These are phyloP conservation scores for Rhodotorula graminis DNA, from an alignment of 768 basidiomycete species.

Conservation along the genomic window DNA sequence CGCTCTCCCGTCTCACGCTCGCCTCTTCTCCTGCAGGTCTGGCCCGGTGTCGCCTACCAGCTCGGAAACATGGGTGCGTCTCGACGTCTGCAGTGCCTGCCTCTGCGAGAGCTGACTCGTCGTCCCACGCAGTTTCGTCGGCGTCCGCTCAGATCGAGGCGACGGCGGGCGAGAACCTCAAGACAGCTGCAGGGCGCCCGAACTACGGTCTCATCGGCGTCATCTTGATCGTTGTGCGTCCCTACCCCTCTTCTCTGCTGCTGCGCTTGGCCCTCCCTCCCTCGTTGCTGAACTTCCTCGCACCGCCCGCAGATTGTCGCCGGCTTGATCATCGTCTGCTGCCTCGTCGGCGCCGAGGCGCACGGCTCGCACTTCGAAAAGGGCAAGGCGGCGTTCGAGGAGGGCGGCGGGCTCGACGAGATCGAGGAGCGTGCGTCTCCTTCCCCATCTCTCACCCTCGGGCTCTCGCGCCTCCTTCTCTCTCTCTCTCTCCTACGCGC, in stretches of 20 bases:
- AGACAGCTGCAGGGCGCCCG: constrained; percentile 48
- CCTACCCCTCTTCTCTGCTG: neutral
- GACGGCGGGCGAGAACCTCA: constrained; percentile 59
- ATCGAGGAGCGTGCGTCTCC: constrained; percentile 24
- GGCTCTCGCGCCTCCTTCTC: neutral
- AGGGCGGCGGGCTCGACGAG: constrained; percentile 54
- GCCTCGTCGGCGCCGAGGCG: constrained; percentile 71
- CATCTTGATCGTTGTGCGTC: constrained; percentile 12
- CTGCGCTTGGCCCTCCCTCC: neutral
- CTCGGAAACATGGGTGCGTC: too few relatives aligned
- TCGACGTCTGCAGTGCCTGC: too few relatives aligned
- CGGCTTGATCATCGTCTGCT: constrained; percentile 68
- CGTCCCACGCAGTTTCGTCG: constrained; percentile 59
- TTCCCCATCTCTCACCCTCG: neutral
- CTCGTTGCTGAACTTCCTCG: too few relatives aligned
- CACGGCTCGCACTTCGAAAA: constrained; percentile 80
- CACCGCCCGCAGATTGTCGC: constrained; percentile 51
- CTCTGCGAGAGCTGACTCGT: neutral
- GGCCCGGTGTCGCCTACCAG: constrained; percentile 56
- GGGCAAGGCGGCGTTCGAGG: constrained; percentile 67
- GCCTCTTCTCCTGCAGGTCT: constrained; percentile 44
- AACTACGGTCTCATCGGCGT: constrained; percentile 25
- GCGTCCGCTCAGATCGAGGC: constrained; percentile 72
- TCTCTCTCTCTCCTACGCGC: neutral
- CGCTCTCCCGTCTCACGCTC: too few relatives aligned